phyloP scores from a whole-genome alignment of 2,329 filamentous ascomycete species.

The Penicillium sclerotiorum region DNA sequence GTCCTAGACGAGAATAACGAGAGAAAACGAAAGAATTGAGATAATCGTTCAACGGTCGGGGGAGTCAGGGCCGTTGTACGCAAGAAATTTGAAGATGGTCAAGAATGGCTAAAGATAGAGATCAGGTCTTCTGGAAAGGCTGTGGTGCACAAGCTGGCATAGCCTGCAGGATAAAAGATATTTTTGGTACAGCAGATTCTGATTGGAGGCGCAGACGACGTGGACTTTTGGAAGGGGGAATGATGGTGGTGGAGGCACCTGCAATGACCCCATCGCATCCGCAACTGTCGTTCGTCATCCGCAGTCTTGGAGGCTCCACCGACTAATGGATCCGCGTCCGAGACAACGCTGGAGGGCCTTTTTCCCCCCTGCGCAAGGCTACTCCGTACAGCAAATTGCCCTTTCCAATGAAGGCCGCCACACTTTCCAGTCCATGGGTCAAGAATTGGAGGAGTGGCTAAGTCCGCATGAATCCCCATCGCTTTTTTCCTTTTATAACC shows the following conservation, averaged over 20 bases:
- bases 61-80: not conserved
- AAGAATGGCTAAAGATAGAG: conserved; percentile 6
- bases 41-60: not conserved
- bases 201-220: conserved; percentile 22
- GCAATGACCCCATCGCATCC: conserved; percentile 9
- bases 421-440: not conserved
- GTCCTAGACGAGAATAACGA: not conserved
- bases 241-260: conserved; percentile 11
- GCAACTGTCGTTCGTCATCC: conserved; percentile 23
- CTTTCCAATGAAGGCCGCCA: not conserved
- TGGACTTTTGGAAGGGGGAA: conserved; percentile 2
- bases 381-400: not conserved
- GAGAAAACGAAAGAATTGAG: not conserved
- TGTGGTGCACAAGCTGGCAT: conserved; percentile 9
- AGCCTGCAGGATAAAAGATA: conserved; percentile 21
- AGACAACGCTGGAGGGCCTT: not conserved
- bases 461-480: not conserved
- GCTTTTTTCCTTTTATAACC: no score
- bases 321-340: conserved; percentile 9
- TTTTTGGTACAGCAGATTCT: conserved; percentile 26
- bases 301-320: conserved; percentile 16
- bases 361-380: conserved; percentile 9
- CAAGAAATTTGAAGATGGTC: not conserved
- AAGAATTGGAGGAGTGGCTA: not conserved
- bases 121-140: conserved; percentile 5